Base-by-base conservation (phyloP, 2,329 filamentous ascomycete genomes). In the Alternaria panax region DNA sequence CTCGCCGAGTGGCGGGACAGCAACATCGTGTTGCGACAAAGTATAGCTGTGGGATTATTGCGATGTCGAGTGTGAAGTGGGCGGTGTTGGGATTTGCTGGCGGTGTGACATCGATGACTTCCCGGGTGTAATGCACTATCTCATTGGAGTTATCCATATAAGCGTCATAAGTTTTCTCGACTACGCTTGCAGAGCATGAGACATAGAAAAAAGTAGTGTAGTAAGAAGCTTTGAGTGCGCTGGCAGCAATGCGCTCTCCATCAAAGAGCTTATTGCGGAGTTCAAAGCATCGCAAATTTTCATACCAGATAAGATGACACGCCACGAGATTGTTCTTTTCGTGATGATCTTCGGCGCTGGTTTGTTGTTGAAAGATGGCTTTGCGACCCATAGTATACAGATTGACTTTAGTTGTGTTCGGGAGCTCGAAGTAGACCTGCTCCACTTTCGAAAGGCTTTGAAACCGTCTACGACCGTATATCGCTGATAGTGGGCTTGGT, bases 1-100 rank as follows among this genome's bases (percentile, higher is more conserved):
- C 60, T 36, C 69, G 69, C 8, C 68, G 64, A 20, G 68, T 72
- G 4, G 34, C 22, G 0, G 69, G 69, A 38, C 68, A 71, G 5
- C 69, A 64, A 45, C 69, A 72, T 11, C 57, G 57, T 1, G 51
- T 60, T 30, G 64, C 68, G 9, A 36, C 41, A 20, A 65, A 57
- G 34, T 60, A 65, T 4, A 68, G 54, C 11, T 22, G 24, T 6
- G 59, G 62, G n/a, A 70, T 70, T 5, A 70, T 30, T 2, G 54
- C 57, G 5, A 68, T 60, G 32, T 71, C 66, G 38, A 71, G 69
- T 6, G 67, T 68, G 22, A 69, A 70, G 5, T 65, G 58, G 18
- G 68, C 64, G 2, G 58, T 56, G 28, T 52, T 51, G 9, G 45
- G n/a, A 9, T 43, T 57, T 11, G 32, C 28, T 8, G 42, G 40